phyloP scores from a whole-genome alignment of 495 filamentous ascomycete genomes.

The Melanomma pulvis-pyrius region DNA sequence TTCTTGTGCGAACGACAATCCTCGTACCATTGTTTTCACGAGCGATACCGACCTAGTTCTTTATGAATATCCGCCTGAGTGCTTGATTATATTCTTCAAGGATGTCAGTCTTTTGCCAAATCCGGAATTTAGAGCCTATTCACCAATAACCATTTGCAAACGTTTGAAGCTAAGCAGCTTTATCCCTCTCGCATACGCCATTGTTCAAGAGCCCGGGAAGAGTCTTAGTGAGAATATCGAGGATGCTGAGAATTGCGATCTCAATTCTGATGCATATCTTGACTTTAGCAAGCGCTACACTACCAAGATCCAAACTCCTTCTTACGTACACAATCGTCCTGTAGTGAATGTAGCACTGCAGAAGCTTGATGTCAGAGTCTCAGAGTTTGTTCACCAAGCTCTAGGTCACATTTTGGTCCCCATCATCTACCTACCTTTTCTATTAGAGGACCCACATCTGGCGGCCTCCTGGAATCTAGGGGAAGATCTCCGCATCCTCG shows the following conservation, averaged over 20 bases:
- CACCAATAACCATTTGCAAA: conserved; percentile 12
- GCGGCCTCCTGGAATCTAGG: conserved; percentile 28
- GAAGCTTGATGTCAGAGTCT: conserved; percentile 25
- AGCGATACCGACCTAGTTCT: conserved; percentile 35
- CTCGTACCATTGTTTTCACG: conserved; percentile 31
- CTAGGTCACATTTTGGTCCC: background rate
- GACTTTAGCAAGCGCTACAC: conserved; percentile 20
- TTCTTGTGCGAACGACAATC: conserved; percentile 6
- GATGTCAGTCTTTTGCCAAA: conserved; percentile 8
- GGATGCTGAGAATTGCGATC: conserved; percentile 2
- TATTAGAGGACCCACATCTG: conserved; percentile 31
- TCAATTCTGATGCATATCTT: background rate
- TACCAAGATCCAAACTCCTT: background rate
- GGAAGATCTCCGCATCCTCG: conserved; percentile 22
- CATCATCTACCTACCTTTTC: conserved; percentile 27
- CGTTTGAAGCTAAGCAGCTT: conserved; percentile 23
- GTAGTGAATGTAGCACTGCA: conserved; percentile 7
- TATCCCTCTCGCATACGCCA: conserved; percentile 21
- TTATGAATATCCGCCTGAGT: conserved; percentile 24
- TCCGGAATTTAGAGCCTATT: conserved; percentile 12
- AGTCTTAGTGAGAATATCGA: conserved; percentile 13
- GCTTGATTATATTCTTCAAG: conserved; percentile 26
- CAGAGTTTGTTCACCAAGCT: conserved; percentile 31
- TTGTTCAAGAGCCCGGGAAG: background rate
- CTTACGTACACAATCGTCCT: background rate